These are phyloP conservation scores for Porogramme epimiltina DNA, from an alignment of 1,284 basidiomycete species.

Conservation along the genomic window DNA sequence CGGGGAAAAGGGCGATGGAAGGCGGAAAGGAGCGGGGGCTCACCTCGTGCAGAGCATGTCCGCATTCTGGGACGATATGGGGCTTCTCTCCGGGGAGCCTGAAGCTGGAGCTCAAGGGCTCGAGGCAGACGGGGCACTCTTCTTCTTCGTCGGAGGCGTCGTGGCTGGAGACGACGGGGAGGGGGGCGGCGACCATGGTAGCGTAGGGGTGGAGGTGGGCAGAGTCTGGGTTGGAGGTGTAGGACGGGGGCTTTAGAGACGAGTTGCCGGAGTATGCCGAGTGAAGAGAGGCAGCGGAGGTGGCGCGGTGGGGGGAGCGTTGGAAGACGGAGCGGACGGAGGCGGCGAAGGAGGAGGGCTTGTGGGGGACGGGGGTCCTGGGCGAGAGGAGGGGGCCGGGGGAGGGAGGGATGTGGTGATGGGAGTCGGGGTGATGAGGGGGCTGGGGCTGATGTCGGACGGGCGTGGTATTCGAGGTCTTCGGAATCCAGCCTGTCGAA, in stretches of 20 bases:
- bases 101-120: slow-evolving; percentile 86
- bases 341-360: slow-evolving; percentile 34
- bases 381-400: slow-evolving; percentile 42
- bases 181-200: slow-evolving; percentile 57
- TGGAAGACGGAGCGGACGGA: slow-evolving; percentile 43
- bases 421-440: slow-evolving; percentile 30
- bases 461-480: slow-evolving; percentile 25
- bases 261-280: slow-evolving; percentile 38
- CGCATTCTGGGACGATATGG: slow-evolving; percentile 94
- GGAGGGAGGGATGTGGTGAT: slow-evolving; percentile 45
- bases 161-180: slow-evolving; percentile 68
- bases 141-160: slow-evolving; percentile 73
- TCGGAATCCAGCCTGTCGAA: slow-evolving; percentile 27
- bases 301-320: slow-evolving; percentile 32
- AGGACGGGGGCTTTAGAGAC: slow-evolving; percentile 23
- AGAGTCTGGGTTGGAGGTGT: slow-evolving; percentile 22
- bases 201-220: slow-evolving; percentile 48
- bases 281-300: slow-evolving; percentile 39
- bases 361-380: slow-evolving; percentile 34
- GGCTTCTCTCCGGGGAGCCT: slow-evolving; percentile 93
- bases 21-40: slow-evolving; percentile 28
- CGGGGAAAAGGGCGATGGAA: neutral
- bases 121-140: slow-evolving; percentile 90
- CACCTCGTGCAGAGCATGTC: slow-evolving; percentile 95
- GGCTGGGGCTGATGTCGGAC: slow-evolving; percentile 27